Base-by-base conservation (phyloP, 2,329 filamentous ascomycete genomes). In the Exophiala sp. region DNA sequence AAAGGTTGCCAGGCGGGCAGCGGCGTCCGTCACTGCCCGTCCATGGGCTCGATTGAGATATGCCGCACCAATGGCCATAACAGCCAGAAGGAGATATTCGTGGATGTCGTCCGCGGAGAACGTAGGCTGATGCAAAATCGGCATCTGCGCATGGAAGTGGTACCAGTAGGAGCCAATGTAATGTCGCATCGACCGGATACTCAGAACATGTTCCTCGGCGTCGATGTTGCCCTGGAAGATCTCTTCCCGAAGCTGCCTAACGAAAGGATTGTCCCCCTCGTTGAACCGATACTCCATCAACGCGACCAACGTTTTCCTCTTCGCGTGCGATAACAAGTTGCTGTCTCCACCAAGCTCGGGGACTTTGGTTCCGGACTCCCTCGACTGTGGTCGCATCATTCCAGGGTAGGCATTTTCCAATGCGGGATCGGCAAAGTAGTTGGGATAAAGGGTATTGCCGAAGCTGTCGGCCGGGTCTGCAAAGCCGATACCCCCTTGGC, bases 161-260 rank as follows among this genome's bases (percentile, higher is more conserved):
- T 86, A 77, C 91, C 91, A 98, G 67, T 93, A 98, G 1, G 89
- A 94, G 10, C 82, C 79, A 58, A 95, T 88, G 63, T 95, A 97
- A 2, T 83, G 84, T 68, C 95, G 88, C 86, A 97, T 94, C 86
- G 95, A 96, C 60, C 85, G 82, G 61, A 89, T 77, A 66, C 91
- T 95, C 55, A 97, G 72, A 19, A 81, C 74, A 61, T 83, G 80
- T 21, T 68, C 67, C 41, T 77, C 72, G 40, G 75, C 72, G 48
- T 82, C 80, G 46, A 84, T 80, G 61, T 95, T 82, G 13, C 89
- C 90, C 19, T 88, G 82, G 48, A 95, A 71, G 24, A 95, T 79
- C 43, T 77, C 79, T 43, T 88, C 86, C 62, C 88, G 87, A 54
- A 83, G 81, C 57, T 83, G 82, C 55, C 84, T 80, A 16, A 85